Evolutionary conservation across 2,329 filamentous ascomycete genomes (phyloP).

Genomic region (Bipolaris victoriae): DNA sequence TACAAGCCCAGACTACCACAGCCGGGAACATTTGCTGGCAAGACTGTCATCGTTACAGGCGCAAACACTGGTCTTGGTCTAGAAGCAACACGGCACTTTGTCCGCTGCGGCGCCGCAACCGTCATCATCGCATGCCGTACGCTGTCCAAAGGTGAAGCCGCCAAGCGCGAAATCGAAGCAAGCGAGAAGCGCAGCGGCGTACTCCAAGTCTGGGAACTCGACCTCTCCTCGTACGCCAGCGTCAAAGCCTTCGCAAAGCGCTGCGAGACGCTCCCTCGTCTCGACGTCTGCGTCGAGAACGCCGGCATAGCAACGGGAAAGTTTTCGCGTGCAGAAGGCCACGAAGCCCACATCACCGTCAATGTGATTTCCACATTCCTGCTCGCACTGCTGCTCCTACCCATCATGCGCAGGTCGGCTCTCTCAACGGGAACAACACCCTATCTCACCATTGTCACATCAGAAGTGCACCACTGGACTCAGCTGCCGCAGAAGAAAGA

Average conservation of each 20-base stretch:
- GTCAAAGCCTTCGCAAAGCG: conserved; percentile 41
- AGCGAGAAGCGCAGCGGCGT: conserved; percentile 36
- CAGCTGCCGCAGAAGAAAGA: conserved; percentile 23
- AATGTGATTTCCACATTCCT: conserved; percentile 47
- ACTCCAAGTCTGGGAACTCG: conserved; percentile 54
- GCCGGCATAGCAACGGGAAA: conserved; percentile 38
- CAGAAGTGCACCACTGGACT: conserved; percentile 33
- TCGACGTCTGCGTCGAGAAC: conserved; percentile 46
- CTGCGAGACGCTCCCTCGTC: conserved; percentile 20
- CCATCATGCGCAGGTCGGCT: conserved; percentile 20
- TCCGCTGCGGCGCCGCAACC: conserved; percentile 39
- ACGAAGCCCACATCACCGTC: conserved; percentile 38
- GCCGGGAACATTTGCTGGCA: conserved; percentile 2
- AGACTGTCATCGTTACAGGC: conserved; percentile 9
- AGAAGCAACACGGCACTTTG: conserved; percentile 16
- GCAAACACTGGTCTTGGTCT: conserved; percentile 8
- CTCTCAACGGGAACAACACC: conserved; percentile 10
- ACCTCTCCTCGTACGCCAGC: conserved; percentile 49
- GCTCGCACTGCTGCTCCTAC: conserved; percentile 32
- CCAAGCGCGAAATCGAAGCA: conserved; percentile 47
- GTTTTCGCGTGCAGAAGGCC: conserved; percentile 28
- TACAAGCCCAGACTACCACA: conserved; percentile 8
- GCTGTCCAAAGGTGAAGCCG: conserved; percentile 48
- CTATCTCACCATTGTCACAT: conserved; percentile 31
- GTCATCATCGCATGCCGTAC: conserved; percentile 54